Evolutionary conservation across 306 rosid genomes (phyloP), one percentile per base, ranked within the genome.

Genomic region (Gleditsia sinensis): DNA sequence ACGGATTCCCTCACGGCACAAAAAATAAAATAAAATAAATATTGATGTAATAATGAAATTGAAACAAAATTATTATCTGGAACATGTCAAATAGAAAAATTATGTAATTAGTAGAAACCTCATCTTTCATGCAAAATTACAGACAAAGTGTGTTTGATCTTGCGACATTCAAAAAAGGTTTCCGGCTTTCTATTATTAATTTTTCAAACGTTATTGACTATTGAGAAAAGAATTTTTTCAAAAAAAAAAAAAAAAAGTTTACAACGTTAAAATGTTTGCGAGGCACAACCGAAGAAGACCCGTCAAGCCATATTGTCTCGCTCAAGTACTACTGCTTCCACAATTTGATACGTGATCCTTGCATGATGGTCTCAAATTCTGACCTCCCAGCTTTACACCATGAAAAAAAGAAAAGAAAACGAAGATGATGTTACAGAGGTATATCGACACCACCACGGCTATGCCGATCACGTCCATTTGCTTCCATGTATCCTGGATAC

Each of bases 401-500:
- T 4, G 21, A 43, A 45, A 55, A 61, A 8, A 37, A 30, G 46
- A 68, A 56, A 61, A 8, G 45, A 30, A 55, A 68, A 56, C 4
- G 28, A 69, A 54, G 69, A 64, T 12, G 62, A 19, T 55, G 65
- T 54, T 53, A 82, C n/a, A 69, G 71, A 28, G 87, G 68, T 19
- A 77, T 79, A 20, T 87, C 92, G 28, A 59, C 71, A 24, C 78
- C 71, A 24, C 78, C 83, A 0, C 86, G 87, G 50, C 71, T 53
- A 57, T 71, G 89, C 74, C 89, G 77, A 45, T 90, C 93, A 28
- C 86, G 90, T 27, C 95, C 89, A n/a, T 76, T 88, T 16, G 34
- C 53, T 81, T 92, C 96, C 78, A 77, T 46, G 59, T 76, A 81
- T 43, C 87, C 94, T 4, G 88, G 50, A 74, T 86, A 78, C 14